Percentiles rank a stretch among this genome's conserved stretches.
These are phyloP conservation scores for Hyphodiscus sp. DNA, from an alignment of 2,329 filamentous ascomycete species.

Conservation along the genomic window DNA sequence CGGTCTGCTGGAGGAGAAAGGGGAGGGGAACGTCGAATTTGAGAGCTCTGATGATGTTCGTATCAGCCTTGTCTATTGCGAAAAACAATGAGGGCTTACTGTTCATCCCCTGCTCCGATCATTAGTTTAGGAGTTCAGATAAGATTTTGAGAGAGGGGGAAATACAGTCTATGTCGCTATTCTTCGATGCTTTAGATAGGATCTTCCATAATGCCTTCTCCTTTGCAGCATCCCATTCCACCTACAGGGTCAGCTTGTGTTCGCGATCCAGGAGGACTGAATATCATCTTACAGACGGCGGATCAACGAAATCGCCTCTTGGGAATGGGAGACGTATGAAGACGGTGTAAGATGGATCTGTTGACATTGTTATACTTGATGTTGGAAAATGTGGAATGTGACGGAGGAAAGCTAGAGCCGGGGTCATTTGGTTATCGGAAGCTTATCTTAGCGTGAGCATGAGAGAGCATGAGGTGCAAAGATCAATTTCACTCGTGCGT, in stretches of 20 bases:
- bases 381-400: not conserved
- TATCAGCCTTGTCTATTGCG: not conserved
- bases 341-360: conserved; percentile 49
- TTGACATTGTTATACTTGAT: conserved; percentile 19
- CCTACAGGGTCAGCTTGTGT: conserved; percentile 40
- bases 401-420: too few species aligned
- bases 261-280: not conserved
- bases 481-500: too few species aligned
- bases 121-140: not conserved
- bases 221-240: conserved; percentile 82
- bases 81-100: conserved; percentile 49
- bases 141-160: conserved; percentile 1
- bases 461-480: too few species aligned
- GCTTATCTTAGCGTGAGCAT: too few species aligned
- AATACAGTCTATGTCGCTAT: conserved; percentile 78
- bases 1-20: conserved; percentile 88
- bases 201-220: conserved; percentile 88
- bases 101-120: conserved; percentile 56
- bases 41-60: conserved; percentile 47
- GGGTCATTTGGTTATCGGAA: too few species aligned
- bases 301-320: conserved; percentile 82
- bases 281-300: conserved; percentile 60
- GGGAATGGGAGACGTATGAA: conserved; percentile 87
- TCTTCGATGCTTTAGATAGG: conserved; percentile 73
- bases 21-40: conserved; percentile 79